Evolutionary conservation across 179 eudicot species (phyloP), one percentile per base, ranked within the genome.

Genomic region (Heliamphora pulchella): DNA sequence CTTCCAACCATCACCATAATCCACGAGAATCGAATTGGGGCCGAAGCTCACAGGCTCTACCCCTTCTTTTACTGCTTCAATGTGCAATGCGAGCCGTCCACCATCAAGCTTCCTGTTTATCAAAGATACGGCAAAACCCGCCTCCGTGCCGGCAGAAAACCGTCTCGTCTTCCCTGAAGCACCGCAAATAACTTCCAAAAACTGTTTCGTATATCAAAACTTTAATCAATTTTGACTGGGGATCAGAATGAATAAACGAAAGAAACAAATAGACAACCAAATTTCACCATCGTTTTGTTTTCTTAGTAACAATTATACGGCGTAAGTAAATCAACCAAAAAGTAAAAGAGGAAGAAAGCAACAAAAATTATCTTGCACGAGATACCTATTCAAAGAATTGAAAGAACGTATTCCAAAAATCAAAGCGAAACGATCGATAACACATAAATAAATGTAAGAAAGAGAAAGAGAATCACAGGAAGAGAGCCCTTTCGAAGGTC

Each of bases 41-140:
- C 97, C 97, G 55, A 95, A 93, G 83, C 70, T 86, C 43, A 95
- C 87, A 1, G 97, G 90, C 55, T 88, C 97, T 53, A 93, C 92
- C 14, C 90, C 90, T 41, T 80, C 92, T 87, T 95, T 93, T 83
- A 81, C 88, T 0, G 97, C 92, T 85, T 95, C 94, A 53, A 95
- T 91, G 66, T 91, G 85, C 61, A 86, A 81, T n/a, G 87, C 89
- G 51, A 75, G 71, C 11, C 91, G 90, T 20, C 75, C 71, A 57
- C 53, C 76, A 39, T 78, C 86, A 55, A 89, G 61, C 85, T 91
- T 93, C 66, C 82, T 86, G 85, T 93, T 91, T 11, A 93, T 93
- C 86, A 95, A 78, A 59, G 86, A 83, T 81, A 87, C 75, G 0
- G 98, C 97, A 82, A 89, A 95, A 22, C 89, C 88, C 1, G 97